A percentile compares a stretch with the other conserved stretches of the same genome.
Evolutionary conservation across 139 green algal genomes (phyloP).

Genomic region (Penium margaritaceum): DNA sequence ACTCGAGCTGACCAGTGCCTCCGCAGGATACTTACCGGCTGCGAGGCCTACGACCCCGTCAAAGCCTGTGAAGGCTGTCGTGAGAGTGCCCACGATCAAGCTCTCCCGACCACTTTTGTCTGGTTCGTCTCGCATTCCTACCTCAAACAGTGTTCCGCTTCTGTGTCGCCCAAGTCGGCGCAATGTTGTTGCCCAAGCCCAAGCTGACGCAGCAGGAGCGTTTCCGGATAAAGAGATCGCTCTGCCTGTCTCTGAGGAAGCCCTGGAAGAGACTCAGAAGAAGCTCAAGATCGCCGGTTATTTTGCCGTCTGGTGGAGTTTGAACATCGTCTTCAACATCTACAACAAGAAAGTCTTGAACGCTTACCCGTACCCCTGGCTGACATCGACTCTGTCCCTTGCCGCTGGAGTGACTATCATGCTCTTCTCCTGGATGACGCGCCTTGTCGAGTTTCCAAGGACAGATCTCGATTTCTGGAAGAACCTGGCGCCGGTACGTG

Average conservation of each 20-base stretch:
- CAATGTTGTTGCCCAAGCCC: slow-evolving; percentile 2
- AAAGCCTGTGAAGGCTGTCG: no score
- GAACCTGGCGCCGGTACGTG: no score
- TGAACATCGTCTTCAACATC: slow-evolving; percentile 97
- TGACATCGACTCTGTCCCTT: slow-evolving; percentile 40
- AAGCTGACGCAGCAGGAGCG: not conserved
- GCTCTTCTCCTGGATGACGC: slow-evolving; percentile 27
- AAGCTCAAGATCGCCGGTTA: slow-evolving; percentile 59
- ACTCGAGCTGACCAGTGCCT: no score
- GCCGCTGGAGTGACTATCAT: slow-evolving; percentile 37
- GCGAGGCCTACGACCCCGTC: no score
- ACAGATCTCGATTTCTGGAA: slow-evolving; percentile 35
- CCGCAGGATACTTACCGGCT: no score
- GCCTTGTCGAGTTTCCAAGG: slow-evolving; percentile 14
- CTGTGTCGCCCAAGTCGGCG: no score
- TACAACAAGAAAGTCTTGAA: slow-evolving; percentile 51
- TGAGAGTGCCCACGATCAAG: no score
- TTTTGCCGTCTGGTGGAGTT: slow-evolving; percentile 82
- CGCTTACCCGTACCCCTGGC: slow-evolving; percentile 44
- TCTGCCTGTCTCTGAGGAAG: slow-evolving; percentile 9
- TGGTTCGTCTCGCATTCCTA: no score
- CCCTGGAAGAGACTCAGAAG: slow-evolving; percentile 10
- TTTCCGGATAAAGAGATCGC: not conserved
- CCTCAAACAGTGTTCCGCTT: no score
- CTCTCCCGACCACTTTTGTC: no score